Evolutionary conservation across 768 basidiomycete genomes (phyloP).

Genomic region (Leccinum sublutescens): DNA sequence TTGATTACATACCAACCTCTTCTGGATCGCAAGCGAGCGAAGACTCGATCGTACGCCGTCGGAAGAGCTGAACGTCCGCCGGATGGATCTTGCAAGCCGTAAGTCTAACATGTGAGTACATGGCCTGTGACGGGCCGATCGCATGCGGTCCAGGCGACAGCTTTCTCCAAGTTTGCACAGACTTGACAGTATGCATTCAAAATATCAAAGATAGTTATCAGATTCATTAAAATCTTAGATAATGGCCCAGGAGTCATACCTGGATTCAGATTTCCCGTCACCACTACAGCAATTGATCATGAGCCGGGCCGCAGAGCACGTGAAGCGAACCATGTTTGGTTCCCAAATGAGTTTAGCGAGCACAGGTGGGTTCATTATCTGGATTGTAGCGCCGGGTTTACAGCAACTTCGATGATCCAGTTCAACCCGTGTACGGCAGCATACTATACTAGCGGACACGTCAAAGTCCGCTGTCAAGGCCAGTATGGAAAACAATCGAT

Average conservation of each 20-base stretch:
- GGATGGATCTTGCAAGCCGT: neutral
- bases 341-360: neutral
- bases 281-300: slow-evolving; percentile 1
- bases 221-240: neutral
- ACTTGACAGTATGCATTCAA: neutral
- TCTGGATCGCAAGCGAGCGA: neutral
- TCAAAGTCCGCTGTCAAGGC: slow-evolving; percentile 17
- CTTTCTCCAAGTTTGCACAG: neutral
- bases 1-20: neutral
- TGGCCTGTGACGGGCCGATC: neutral
- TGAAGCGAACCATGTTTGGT: neutral
- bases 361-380: slow-evolving; percentile 11
- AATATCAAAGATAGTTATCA: neutral
- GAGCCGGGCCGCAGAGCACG: neutral
- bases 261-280: neutral
- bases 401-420: slow-evolving; percentile 10
- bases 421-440: neutral
- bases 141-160: neutral
- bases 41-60: neutral
- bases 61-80: neutral
- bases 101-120: neutral
- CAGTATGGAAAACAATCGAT: slow-evolving; percentile 1
- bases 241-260: neutral
- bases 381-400: slow-evolving; percentile 1
- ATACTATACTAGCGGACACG: slow-evolving; percentile 1